Conservation (phyloP, 2,329 filamentous ascomycete species). For the Dissoconium aciculare region DNA sequence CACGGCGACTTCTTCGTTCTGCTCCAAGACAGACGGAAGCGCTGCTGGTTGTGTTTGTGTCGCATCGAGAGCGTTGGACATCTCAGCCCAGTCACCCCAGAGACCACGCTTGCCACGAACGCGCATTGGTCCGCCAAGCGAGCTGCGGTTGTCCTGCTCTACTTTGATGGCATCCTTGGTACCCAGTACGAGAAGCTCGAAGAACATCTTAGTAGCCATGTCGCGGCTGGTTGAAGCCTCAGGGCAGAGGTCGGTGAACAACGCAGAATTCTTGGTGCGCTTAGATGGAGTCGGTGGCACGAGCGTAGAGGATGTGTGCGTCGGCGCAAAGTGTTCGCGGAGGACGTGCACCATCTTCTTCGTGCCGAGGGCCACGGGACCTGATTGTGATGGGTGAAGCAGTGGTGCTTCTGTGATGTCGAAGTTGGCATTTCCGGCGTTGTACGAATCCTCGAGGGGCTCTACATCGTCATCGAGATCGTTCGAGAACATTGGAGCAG, state of each 20-base stretch:
- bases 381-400: conserved; percentile 68
- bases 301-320: conserved; percentile 44
- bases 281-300: conserved; percentile 52
- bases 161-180: conserved; percentile 98
- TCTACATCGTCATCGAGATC: conserved; percentile 12
- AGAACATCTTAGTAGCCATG: conserved; percentile 99
- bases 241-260: conserved; percentile 85
- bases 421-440: conserved; percentile 31
- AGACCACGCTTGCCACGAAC: conserved; percentile 87
- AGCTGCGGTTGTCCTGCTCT: conserved; percentile 53
- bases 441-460: conserved; percentile 14
- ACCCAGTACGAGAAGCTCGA: conserved; percentile 85
- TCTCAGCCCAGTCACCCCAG: conserved; percentile 93
- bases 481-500: conserved; percentile 16
- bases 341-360: conserved; percentile 93
- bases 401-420: conserved; percentile 65
- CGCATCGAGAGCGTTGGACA: conserved; percentile 17
- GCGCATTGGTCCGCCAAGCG: conserved; percentile 64
- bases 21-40: no score
- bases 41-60: no score
- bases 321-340: conserved; percentile 56
- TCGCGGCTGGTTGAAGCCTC: conserved; percentile 66
- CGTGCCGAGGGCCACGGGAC: conserved; percentile 77
- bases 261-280: conserved; percentile 59
- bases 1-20: no score